Evolutionary conservation across 164 flowering plant species (phyloP), one percentile per base, ranked within the genome.

Genomic region (Macadamia integrifolia): DNA sequence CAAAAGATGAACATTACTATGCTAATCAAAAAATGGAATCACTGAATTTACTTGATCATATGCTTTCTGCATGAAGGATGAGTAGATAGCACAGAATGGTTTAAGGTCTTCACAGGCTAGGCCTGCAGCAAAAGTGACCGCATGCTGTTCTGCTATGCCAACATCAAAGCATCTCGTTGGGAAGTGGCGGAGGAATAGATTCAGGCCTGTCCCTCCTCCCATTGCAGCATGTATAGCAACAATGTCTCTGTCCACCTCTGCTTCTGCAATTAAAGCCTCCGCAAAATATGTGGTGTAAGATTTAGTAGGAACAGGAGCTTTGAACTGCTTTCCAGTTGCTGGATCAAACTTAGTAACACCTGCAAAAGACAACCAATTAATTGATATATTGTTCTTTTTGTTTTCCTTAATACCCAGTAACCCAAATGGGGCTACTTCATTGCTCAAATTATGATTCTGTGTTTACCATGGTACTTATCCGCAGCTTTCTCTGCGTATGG

Each of bases 171-270:
- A 94, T 58, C 95, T 78, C 7, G 76, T 72, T 1, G 98, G 97
- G 71, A 91, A 94, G 40, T 89, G 87, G 7, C 84, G 83, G 17
- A 72, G 89, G 77, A 94, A 94, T 60, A 84, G 85, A 79, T 94
- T 92, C 72, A 92, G 44, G 23, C 98, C 97, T 1, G 98, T 91
- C 65, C 98, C 98, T 61, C 98, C 98, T 66, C 97, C 98, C 98
- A 94, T 94, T 52, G 98, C 98, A 55, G 98, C 98, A 77, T 94
- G 98, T 65, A 94, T 94, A 7, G 93, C 98, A 55, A 94, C 89
- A 61, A 94, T 75, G 56, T 85, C 86, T 66, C 86, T 85, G 71
- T 94, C 98, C 2, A 46, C 86, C 74, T 91, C 98, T 40, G 98
- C 98, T 80, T 94, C 98, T 64, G 97, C 95, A 65, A 92, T 81